phyloP scores from a whole-genome alignment of 768 basidiomycete species.

The Royoungia palumana region DNA sequence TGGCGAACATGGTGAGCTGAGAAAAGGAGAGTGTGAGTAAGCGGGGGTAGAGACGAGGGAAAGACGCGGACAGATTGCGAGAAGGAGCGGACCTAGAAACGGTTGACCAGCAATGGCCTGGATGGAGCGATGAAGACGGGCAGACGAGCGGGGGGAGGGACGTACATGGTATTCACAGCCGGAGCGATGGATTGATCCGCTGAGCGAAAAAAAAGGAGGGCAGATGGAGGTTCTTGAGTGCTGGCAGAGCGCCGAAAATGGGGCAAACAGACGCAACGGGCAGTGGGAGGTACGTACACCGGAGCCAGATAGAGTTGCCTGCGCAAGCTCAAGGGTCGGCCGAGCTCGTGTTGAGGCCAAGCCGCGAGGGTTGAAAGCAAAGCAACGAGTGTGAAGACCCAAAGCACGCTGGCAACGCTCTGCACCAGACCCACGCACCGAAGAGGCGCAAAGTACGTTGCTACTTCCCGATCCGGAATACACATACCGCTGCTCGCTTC shows the following conservation, averaged over 20 bases:
- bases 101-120: constrained; percentile 16
- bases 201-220: not conserved
- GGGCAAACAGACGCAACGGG: constrained; percentile 18
- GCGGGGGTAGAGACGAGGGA: not conserved
- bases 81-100: constrained; percentile 14
- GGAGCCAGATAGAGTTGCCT: too few species aligned
- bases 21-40: not conserved
- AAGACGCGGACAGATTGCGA: constrained; percentile 3
- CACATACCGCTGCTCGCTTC: too few species aligned
- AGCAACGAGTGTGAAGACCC: constrained; percentile 14
- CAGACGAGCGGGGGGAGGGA: not conserved
- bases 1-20: constrained; percentile 19
- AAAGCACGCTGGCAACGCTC: constrained; percentile 6
- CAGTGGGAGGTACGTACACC: not conserved
- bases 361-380: too few species aligned
- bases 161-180: constrained; percentile 20
- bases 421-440: too few species aligned
- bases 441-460: too few species aligned
- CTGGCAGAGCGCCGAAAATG: constrained; percentile 2
- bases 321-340: too few species aligned
- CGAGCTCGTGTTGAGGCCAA: too few species aligned
- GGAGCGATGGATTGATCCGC: constrained; percentile 5
- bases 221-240: not conserved
- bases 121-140: constrained; percentile 2
- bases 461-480: too few species aligned